Base-by-base conservation (phyloP, 495 filamentous ascomycete species). In the Talaromyces adpressus region DNA sequence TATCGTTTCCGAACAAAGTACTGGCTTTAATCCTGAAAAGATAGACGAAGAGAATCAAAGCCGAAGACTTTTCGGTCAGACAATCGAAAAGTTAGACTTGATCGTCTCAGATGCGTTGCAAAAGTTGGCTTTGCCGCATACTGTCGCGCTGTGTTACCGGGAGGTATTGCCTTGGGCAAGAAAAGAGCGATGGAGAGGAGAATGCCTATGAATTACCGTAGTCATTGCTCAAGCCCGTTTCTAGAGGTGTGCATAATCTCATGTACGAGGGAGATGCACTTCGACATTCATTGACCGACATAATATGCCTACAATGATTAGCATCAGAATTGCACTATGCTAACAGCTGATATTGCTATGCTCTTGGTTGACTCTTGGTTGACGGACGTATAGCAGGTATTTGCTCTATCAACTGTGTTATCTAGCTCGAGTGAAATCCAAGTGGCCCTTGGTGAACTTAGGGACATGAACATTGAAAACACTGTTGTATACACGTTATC, bases 21-120 rank as follows among this genome's bases (percentile, higher is more conserved):
- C 14, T 9, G 27, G 6, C 20, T 34, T 12, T 20, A 25, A 29
- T 20, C n/a, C 29, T 25, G 32, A 36, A 18, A 34, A 59, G 11
- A n/a, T 22, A 9, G 29, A 23, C 2, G 32, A 29, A 12, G 7
- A 14, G 20, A 18, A 11, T 20, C 54, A 32, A 27, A 32, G 58
- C 12, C 25, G 30, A 18, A 41, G 58, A 27, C 22, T 45, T 12
- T 60, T 60, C 36, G 6, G 1, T 25, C 58, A 60, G 22, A 41
- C 39, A 8, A 14, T 49, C 4, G 18, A 27, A 16, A 22, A 60
- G 23, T 45, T 60, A 4, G 58, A 60, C 4, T n/a, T 60, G 32
- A 45, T 60, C 6, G 5, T 60, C 9, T 60, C 14, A n/a, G 4
- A 60, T 60, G 58, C 58, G 14, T 60, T 60, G 36, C 9, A 47